Base-by-base conservation (phyloP, 225 moss, liverwort and hornwort genomes). In the Sphagnum tenellum region DNA sequence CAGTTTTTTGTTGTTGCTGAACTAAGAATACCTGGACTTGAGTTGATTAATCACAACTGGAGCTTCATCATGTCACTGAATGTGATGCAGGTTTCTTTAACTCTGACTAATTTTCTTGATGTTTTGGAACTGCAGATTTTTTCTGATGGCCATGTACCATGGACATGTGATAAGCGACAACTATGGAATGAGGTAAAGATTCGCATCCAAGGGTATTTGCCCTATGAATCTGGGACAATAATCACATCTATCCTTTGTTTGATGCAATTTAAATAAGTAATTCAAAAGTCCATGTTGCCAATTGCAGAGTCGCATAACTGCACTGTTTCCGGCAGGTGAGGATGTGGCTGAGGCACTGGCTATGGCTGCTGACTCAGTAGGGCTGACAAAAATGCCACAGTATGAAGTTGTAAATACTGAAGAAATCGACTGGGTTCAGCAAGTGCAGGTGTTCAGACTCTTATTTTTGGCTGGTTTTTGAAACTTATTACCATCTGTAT, bases 331-430 rank as follows among this genome's bases (percentile, higher is more conserved):
- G 66, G 85, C 67, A 67, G 86, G 86, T 60, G 86, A 88, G 63
- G 92, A 95, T 75, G 92, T 95, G 48, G 89, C 92, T 44, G 89
- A 92, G 79, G 86, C 82, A 54, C 75, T 95, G 64, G 95, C 95
- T 46, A 84, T 95, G 95, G 95, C 95, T 47, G 88, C 88, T 5
- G 76, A 95, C 63, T 89, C 92, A 44, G 82, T 92, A 69, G 95
- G 92, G 12, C 82, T 91, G 48, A 86, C 76, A 73, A 82, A 88
- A 62, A 95, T 95, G 92, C 95, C 95, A 3, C 59, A 67, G 66
- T 95, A 95, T 72, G 75, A 79, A 61, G 71, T 95, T 69, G 82
- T 84, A 63, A 75, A 86, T 69, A 77, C 92, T 69, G 84, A 84
- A 68, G 89, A 92, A 66, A 76, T 82, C 66, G 88, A 95, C 57